Evolutionary conservation across 2,329 filamentous ascomycete genomes (phyloP), one percentile per base, ranked within the genome.

Genomic region (Cordyceps cicadae): DNA sequence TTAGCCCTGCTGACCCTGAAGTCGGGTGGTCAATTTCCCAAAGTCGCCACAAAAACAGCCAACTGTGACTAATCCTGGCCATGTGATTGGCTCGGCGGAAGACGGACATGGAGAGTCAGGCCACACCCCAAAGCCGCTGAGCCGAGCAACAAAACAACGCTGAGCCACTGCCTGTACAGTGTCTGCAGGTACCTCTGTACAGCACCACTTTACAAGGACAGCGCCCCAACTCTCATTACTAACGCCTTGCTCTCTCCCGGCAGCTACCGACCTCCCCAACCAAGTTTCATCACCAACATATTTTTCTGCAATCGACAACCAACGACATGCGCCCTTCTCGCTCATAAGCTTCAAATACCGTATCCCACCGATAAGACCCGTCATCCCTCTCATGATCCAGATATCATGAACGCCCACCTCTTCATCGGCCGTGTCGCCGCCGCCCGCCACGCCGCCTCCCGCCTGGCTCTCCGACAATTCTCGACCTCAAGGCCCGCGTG

Each of bases 401-500:
- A 21, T 15, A 39, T 62, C 29, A 82, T 83, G 80, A 81, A 73
- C 67, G 69, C 72, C 50, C 69, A 75, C 66, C 66, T 70, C 67
- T 73, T 74, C 63, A 67, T 76, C 70, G 71, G 76, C 69, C 68
- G 75, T 65, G 68, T 73, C 64, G 74, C 75, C 66, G 66, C 73
- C 65, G 71, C 74, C 59, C 72, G 75, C 66, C 75, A 70, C 63
- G 63, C 74, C 17, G 71, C 75, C 65, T 71, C 75, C 65, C 75
- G 70, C 62, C 64, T 75, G n/a, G 59, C 48, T 19, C 60, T 73
- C 63, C 77, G 78, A 62, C 76, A 76, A 55, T 77, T 77, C 67
- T 77, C 76, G 62, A 70, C 72, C 1, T 66, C 72, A n/a, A 63
- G 66, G 65, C 63, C 67, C 39, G 65, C 66, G 56, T 67, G 69